Conservation (phyloP, 345 rosid species). For the Euphorbia tirucalli region DNA sequence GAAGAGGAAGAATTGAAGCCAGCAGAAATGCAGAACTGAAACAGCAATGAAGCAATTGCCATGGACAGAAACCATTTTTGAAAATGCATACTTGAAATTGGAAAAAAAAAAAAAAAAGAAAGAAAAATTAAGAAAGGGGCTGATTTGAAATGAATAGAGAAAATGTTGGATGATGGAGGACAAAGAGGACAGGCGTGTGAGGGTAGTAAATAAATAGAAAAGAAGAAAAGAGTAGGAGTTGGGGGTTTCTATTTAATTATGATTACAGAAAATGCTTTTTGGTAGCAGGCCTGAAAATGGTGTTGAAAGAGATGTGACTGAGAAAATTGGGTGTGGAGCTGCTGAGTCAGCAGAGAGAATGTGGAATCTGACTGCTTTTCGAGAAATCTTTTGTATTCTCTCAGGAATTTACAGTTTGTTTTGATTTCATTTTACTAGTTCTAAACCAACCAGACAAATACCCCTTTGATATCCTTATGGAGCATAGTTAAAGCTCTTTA, state of each 20-base stretch:
- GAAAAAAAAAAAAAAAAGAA: not conserved
- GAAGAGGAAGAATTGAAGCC: conserved; percentile 27
- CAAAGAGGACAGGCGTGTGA: conserved; percentile 17
- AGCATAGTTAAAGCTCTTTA: not conserved
- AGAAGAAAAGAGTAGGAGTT: not conserved
- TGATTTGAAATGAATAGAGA: not conserved
- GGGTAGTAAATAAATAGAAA: conserved; percentile 13
- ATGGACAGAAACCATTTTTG: conserved; percentile 23
- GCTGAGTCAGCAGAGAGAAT: conserved; percentile 24
- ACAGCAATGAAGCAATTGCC: conserved; percentile 36
- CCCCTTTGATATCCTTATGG: not conserved
- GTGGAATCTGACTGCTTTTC: not conserved
- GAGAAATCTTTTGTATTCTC: not conserved
- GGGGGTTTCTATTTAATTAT: conserved; percentile 22
- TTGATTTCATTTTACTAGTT: not conserved
- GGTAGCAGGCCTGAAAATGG: conserved; percentile 35
- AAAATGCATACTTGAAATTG: not conserved
- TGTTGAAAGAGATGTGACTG: conserved; percentile 27
- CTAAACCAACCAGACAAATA: conserved; percentile 7
- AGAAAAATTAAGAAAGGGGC: not conserved
- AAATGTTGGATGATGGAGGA: conserved; percentile 23
- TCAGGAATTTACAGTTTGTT: conserved; percentile 13
- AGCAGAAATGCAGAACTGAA: conserved; percentile 24
- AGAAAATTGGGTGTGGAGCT: not conserved
- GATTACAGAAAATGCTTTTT: conserved; percentile 24